These are phyloP conservation scores for Alternaria triticina DNA, from an alignment of 2,329 filamentous ascomycete genomes.

Conservation along the genomic window DNA sequence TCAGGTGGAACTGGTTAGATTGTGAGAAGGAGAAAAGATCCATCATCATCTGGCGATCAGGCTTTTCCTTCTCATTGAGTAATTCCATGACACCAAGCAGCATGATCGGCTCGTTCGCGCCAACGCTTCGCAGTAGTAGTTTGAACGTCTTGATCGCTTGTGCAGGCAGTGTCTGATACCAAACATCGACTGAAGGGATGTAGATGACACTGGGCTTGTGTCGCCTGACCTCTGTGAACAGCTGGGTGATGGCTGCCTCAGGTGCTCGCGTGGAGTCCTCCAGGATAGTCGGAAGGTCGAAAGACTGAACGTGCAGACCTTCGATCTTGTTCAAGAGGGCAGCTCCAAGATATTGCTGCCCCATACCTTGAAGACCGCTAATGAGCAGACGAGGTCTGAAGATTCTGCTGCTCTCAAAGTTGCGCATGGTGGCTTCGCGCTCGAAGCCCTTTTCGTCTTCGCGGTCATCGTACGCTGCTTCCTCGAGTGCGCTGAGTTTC, in stretches of 20 bases:
- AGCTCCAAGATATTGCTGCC: slow-evolving; percentile 85
- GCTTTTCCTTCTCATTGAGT: slow-evolving; percentile 60
- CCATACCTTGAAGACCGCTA: slow-evolving; percentile 85
- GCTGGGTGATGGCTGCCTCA: slow-evolving; percentile 86
- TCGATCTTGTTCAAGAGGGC: slow-evolving; percentile 91
- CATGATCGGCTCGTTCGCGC: slow-evolving; percentile 89
- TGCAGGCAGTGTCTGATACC: slow-evolving; percentile 75
- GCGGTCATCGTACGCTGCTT: slow-evolving; percentile 90
- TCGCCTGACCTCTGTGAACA: slow-evolving; percentile 90
- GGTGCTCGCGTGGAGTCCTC: slow-evolving; percentile 81
- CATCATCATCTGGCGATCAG: slow-evolving; percentile 69
- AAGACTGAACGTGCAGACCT: slow-evolving; percentile 90
- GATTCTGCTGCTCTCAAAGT: slow-evolving; percentile 83
- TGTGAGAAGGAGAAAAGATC: slow-evolving; percentile 87
- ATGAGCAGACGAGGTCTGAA: slow-evolving; percentile 90
- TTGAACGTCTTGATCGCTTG: slow-evolving; percentile 78
- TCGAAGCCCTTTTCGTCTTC: slow-evolving; percentile 84
- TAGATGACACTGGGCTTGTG: slow-evolving; percentile 97
- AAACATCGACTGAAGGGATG: slow-evolving; percentile 86
- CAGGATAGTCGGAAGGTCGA: slow-evolving; percentile 86
- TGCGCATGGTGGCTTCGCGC: slow-evolving; percentile 73
- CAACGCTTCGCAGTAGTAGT: slow-evolving; percentile 78
- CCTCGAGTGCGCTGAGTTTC: slow-evolving; percentile 86
- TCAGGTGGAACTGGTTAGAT: slow-evolving; percentile 76
- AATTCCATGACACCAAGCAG: slow-evolving; percentile 84